Base-by-base conservation (phyloP, 2,329 filamentous ascomycete species). In the Ambrosiella xylebori region DNA sequence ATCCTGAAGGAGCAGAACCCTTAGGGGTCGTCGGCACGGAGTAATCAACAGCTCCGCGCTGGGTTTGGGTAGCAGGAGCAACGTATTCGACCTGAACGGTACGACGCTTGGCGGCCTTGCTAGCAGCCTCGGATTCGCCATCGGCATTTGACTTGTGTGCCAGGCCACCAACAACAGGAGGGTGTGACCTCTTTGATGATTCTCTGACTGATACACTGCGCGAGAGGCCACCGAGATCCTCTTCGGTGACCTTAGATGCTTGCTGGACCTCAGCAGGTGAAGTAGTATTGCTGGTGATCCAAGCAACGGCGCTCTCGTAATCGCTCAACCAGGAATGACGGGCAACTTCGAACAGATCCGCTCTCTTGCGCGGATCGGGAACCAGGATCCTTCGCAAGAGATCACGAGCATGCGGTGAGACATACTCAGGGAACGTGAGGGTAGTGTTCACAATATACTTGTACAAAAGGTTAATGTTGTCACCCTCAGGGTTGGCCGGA, bases 51-150 rank as follows among this genome's bases (percentile, higher is more conserved):
- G 52, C 45, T 66, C 86, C 88, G 63, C 91, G 81, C 62, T 84
- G 79, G 0, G 91, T 96, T 66, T 91, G 83, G 5, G 88, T 94
- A 35, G 84, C 83, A 27, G 93, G 93, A 17, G 90, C 86, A 59
- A 97, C 93, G 69, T 98, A 98, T 73, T 98, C 93, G 61, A 98
- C 87, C 71, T 98, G 93, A 0, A 98, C 88, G 0, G 93, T 98
- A 64, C 90, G 82, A 59, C 93, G 83, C 71, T 97, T 97, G 65
- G 85, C 85, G 67, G 96, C 90, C 64, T 89, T 85, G 65, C 82
- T 82, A 37, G 80, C 73, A 49, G 74, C 61, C 61, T 85, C 80
- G 7, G 49, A 39, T 44, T 85, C 81, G 40, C 77, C 74, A 57
- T 89, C 86, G 63, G 88, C 78, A 64, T 84, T 86, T 60, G 84